Conservation (phyloP, 2,329 filamentous ascomycete genomes). For the Phialemonium atrogriseum region DNA sequence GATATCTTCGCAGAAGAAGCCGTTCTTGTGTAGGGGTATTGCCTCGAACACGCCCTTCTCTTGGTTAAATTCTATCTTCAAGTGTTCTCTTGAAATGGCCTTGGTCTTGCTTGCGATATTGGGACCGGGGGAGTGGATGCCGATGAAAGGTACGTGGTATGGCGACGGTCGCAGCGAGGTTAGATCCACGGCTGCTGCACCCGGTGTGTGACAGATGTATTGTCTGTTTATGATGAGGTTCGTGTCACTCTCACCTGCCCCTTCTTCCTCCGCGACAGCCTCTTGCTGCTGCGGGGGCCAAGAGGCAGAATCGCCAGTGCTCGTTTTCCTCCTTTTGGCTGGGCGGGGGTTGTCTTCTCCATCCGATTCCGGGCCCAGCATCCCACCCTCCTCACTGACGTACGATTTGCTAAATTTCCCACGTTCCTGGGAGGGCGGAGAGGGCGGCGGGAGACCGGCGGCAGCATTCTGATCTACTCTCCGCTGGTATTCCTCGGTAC, state of each 20-base stretch:
- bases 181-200: slow-evolving; percentile 51
- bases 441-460: slow-evolving; percentile 41
- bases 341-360: slow-evolving; percentile 40
- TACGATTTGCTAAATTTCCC: slow-evolving; percentile 55
- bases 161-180: slow-evolving; percentile 52
- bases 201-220: slow-evolving; percentile 52
- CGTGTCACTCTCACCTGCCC: slow-evolving; percentile 22
- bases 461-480: slow-evolving; percentile 37
- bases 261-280: slow-evolving; percentile 8
- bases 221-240: slow-evolving; percentile 49
- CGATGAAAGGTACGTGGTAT: slow-evolving; percentile 55
- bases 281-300: slow-evolving; percentile 7
- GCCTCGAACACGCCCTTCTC: slow-evolving; percentile 57
- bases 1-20: slow-evolving; percentile 58
- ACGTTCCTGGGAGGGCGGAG: slow-evolving; percentile 40
- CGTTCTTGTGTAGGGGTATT: slow-evolving; percentile 53
- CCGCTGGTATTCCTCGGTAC: slow-evolving; percentile 34
- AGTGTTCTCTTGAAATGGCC: slow-evolving; percentile 65
- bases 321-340: slow-evolving; percentile 38
- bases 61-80: slow-evolving; percentile 64
- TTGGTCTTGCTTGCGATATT: slow-evolving; percentile 57
- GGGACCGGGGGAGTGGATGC: slow-evolving; percentile 62
- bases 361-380: slow-evolving; percentile 55
- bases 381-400: slow-evolving; percentile 62
- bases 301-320: slow-evolving; percentile 25